Evolutionary conservation across 176 grass and related monocot species (phyloP).

Genomic region (Microstegium vimineum): DNA sequence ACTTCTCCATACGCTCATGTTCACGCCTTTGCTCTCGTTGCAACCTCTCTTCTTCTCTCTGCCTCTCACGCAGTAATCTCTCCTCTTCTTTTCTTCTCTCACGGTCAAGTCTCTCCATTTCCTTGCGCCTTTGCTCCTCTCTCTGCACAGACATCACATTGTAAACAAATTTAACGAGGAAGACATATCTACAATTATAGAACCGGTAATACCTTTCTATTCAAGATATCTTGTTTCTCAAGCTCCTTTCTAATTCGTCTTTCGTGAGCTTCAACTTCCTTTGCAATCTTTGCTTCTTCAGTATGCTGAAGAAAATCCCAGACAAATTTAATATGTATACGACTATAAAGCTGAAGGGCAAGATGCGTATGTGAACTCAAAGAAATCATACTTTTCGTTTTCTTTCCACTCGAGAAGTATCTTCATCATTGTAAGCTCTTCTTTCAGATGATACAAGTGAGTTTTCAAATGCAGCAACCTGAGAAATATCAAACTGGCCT

Average conservation of each 20-base stretch:
- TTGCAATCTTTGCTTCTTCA: constrained; percentile 95
- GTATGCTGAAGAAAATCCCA: constrained; percentile 42
- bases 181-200: constrained; percentile 23
- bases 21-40: constrained; percentile 85
- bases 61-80: constrained; percentile 77
- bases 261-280: constrained; percentile 98
- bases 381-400: constrained; percentile 74
- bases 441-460: constrained; percentile 65
- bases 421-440: constrained; percentile 62
- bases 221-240: constrained; percentile 95
- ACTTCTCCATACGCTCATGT: constrained; percentile 83
- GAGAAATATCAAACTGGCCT: constrained; percentile 52
- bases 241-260: constrained; percentile 92
- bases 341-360: constrained; percentile 8
- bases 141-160: constrained; percentile 46
- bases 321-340: constrained; percentile 24
- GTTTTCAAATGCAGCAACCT: constrained; percentile 61
- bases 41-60: constrained; percentile 90
- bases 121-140: constrained; percentile 89
- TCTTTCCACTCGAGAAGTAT: constrained; percentile 64
- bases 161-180: constrained; percentile 8
- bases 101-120: constrained; percentile 91
- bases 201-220: constrained; percentile 65
- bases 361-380: constrained; percentile 15
- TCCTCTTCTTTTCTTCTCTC: constrained; percentile 99